Percentiles rank a stretch among this genome's conserved stretches.
These are phyloP conservation scores for Ceratocystis cubensis DNA, from an alignment of 2,329 filamentous ascomycete genomes.

Conservation along the genomic window DNA sequence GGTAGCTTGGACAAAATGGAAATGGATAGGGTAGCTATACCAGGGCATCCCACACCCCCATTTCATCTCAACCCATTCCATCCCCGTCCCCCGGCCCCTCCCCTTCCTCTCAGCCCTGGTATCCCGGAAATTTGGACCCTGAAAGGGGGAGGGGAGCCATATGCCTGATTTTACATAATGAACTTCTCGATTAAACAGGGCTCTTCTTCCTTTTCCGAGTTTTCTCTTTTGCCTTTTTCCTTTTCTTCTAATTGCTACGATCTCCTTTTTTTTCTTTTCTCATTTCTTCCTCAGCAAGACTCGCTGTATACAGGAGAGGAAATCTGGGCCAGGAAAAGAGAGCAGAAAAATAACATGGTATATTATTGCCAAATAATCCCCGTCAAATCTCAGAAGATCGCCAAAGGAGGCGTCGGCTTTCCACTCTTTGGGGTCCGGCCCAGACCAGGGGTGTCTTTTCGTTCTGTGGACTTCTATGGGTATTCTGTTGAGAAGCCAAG, in stretches of 20 bases:
- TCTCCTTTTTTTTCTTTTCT: not conserved
- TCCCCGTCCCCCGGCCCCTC: not conserved
- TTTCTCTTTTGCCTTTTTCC: not conserved
- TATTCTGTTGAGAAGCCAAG: not conserved
- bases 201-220: not conserved
- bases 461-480: not conserved
- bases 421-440: not conserved
- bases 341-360: not conserved
- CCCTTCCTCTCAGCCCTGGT: slow-evolving; percentile 4
- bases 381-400: not conserved
- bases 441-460: not conserved
- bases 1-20: not conserved
- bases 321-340: not conserved
- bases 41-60: not conserved
- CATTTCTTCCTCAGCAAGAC: not conserved
- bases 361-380: not conserved
- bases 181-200: not conserved
- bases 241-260: not conserved
- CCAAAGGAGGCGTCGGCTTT: slow-evolving; percentile 2
- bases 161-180: slow-evolving; percentile 10
- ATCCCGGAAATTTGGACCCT: slow-evolving; percentile 6
- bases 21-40: slow-evolving; percentile 2
- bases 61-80: not conserved
- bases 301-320: not conserved
- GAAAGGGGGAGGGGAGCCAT: not conserved